Evolutionary conservation across 1,139 yeast genomes (phyloP).

Genomic region (Protomyces gravidus): DNA sequence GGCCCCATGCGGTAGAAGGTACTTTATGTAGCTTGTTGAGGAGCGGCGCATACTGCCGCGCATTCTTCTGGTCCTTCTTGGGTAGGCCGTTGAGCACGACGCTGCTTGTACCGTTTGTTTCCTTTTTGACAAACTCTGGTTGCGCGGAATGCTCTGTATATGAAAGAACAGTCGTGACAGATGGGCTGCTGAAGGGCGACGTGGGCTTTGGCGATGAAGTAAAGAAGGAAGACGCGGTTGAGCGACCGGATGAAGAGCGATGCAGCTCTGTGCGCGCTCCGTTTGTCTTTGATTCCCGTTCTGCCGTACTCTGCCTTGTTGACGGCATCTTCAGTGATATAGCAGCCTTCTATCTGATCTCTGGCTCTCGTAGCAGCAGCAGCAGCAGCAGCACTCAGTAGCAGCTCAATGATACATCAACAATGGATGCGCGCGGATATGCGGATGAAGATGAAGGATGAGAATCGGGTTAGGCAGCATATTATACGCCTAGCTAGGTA

Average conservation of each 20-base stretch:
- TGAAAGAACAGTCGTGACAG: background rate
- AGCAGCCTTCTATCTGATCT: too few species aligned
- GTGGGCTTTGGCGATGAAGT: background rate
- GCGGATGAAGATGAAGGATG: too few species aligned
- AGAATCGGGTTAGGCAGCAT: too few species aligned
- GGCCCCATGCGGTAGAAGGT: slow-evolving; percentile 32
- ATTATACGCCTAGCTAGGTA: too few species aligned
- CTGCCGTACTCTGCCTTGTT: background rate
- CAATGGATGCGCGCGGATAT: too few species aligned
- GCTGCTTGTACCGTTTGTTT: background rate
- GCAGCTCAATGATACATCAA: too few species aligned
- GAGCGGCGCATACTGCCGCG: slow-evolving; percentile 33
- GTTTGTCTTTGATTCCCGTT: background rate
- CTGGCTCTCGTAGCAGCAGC: too few species aligned
- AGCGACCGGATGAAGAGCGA: background rate
- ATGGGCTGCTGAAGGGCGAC: background rate
- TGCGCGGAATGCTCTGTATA: background rate
- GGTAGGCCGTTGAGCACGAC: background rate
- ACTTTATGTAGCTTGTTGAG: slow-evolving; percentile 33
- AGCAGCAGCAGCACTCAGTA: too few species aligned
- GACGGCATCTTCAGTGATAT: too few species aligned
- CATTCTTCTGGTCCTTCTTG: slow-evolving; percentile 28
- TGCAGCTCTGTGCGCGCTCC: background rate
- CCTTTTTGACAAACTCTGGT: background rate
- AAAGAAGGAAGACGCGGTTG: background rate